Percentiles rank a stretch among this genome's conserved stretches.
Evolutionary conservation across 2,329 filamentous ascomycete species (phyloP).

Genomic region (Verticillium isaacii): DNA sequence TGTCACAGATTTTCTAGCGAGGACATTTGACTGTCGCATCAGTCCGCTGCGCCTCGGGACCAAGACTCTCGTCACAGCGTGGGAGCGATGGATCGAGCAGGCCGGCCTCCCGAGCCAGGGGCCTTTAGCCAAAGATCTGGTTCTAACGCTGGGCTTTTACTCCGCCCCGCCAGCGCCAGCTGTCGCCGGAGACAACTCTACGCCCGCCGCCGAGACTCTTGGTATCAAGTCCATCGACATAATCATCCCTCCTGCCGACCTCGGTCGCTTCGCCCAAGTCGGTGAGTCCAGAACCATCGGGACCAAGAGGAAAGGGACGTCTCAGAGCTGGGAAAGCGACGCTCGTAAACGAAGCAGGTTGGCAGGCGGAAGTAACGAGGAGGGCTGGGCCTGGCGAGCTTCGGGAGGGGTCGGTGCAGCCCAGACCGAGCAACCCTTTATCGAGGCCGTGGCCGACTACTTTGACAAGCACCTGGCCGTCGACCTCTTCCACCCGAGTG

Average conservation of each 20-base stretch:
- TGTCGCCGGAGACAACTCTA: conserved; percentile 4
- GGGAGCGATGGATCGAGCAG: conserved; percentile 46
- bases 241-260: conserved; percentile 42
- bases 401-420: conserved; percentile 15
- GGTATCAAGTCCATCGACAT: conserved; percentile 45
- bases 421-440: conserved; percentile 38
- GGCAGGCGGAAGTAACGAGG: conserved; percentile 41
- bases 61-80: conserved; percentile 40
- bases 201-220: conserved; percentile 12
- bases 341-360: conserved; percentile 35
- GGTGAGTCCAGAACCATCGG: conserved; percentile 22
- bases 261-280: conserved; percentile 38
- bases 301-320: conserved; percentile 7
- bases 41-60: conserved; percentile 45
- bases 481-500: conserved; percentile 51
- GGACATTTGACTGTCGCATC: conserved; percentile 53
- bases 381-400: conserved; percentile 46
- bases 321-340: conserved; percentile 24
- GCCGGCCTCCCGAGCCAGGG: conserved; percentile 28
- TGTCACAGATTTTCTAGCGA: conserved; percentile 45
- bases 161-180: conserved; percentile 23
- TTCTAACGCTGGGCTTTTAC: conserved; percentile 47
- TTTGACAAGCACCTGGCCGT: conserved; percentile 48
- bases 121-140: conserved; percentile 37
- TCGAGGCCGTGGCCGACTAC: conserved; percentile 44